Base-by-base conservation (phyloP, 2,329 filamentous ascomycete genomes). In the Exserohilum rostratum region DNA sequence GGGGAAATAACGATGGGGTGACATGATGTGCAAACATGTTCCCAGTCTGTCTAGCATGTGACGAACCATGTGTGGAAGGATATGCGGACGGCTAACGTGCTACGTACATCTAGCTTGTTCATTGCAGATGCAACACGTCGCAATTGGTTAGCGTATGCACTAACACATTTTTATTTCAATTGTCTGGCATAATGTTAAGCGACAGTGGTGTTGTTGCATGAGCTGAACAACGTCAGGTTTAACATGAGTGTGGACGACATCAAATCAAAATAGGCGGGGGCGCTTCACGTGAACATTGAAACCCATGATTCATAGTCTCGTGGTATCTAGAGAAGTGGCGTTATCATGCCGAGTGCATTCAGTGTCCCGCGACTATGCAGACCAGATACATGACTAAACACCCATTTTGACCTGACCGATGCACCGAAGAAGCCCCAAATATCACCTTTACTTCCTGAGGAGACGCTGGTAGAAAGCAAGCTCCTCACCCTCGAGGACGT, bases 381-480 rank as follows among this genome's bases (percentile, higher is more conserved):
- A 74, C 71, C 71, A 74, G 71, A 74, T 73, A 74, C 71, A 72
- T 68, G 67, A 74, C 71, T 70, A 65, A 74, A 74, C 66, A 68
- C 70, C 72, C 67, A 66, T 76, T 76, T 75, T 76, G 71, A 73
- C 70, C 74, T 68, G 65, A 70, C 69, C 70, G 62, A 74, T 74
- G 72, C 73, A 71, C 72, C 72, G 65, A 70, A 72, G 63, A 72
- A 75, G 66, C 61, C 64, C 68, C 68, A 68, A 71, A 71, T 54
- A 70, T 64, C 60, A 69, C 64, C 67, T 62, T 85, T 97, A 98
- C 87, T 96, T 98, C 88, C 95, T 90, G 82, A 98, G 91, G 84
- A 93, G 93, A 85, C 90, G 90, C 89, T 96, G 93, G 91, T 99
- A 99, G 90, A 99, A 99, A 81, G 93, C 92, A 77, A 99, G 87